Base-by-base conservation (phyloP, 495 filamentous ascomycete species). In the Ascodesmis nigricans region DNA sequence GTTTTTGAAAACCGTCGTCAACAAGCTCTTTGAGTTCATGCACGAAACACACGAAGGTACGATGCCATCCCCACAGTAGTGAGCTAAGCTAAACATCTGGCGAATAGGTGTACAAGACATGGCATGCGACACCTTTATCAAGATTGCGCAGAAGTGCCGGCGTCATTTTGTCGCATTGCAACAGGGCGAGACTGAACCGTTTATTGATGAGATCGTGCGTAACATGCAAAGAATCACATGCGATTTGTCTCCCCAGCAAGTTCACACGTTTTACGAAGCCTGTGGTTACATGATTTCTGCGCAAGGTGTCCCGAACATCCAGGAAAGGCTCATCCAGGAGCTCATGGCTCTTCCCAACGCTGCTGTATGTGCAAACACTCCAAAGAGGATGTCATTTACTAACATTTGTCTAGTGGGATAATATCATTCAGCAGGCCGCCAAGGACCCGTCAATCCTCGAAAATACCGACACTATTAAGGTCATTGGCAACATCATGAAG, bases 1-100 rank as follows among this genome's bases (percentile, higher is more conserved):
- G 55, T 99, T 99, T 59, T 59, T 99, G 45, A 99, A 99, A 67
- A 99, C 87, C 4, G 87, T 99, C 14, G 87, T 99, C 44, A 99
- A 95, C 59, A 99, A 99, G 59, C 69, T 99, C 8, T 99, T 99
- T 47, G 87, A 99, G 56, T 99, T 99, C 51, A 99, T 99, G 87
- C 87, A 99, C 55, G 87, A 99, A 53, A 95, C 87, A 3, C 87
- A 99, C 52, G 87, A 99, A 67, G 87, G 79, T 70, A 50, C 47
- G 64, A 35, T 19, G 44, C 29, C n/a, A n/a, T n/a, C n/a, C n/a
- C n/a, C n/a, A n/a, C n/a, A n/a, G n/a, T n/a, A n/a, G n/a, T n/a
- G n/a, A n/a, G n/a, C n/a, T n/a, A n/a, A n/a, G n/a, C n/a, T n/a
- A n/a, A n/a, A n/a, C n/a, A n/a, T n/a, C n/a, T n/a, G n/a, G n/a